Evolutionary conservation across 495 filamentous ascomycete species (phyloP).

Genomic region (Talaromyces liani): DNA sequence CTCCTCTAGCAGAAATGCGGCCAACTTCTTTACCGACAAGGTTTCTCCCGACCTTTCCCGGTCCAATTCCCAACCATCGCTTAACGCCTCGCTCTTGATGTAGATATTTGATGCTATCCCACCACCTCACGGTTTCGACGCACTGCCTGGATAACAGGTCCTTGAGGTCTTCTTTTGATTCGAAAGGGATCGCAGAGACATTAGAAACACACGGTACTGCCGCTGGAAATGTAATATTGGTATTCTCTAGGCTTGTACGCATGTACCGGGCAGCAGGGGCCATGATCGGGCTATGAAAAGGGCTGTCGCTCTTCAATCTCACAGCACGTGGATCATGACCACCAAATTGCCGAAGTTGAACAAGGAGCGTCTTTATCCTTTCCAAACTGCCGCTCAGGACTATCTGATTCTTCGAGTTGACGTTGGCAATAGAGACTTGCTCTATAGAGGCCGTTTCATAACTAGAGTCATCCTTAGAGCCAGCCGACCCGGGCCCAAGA

Average conservation of each 20-base stretch:
- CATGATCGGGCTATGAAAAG: conserved; percentile 94
- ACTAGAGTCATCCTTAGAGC: conserved; percentile 58
- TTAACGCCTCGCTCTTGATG: conserved; percentile 78
- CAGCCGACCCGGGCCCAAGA: conserved; percentile 54
- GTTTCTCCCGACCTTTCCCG: conserved; percentile 90
- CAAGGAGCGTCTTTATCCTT: conserved; percentile 74
- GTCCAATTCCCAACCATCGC: conserved; percentile 89
- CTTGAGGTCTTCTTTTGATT: conserved; percentile 61
- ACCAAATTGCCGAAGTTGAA: conserved; percentile 84
- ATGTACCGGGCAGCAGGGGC: conserved; percentile 70
- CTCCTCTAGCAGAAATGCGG: conserved; percentile 71
- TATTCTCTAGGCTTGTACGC: conserved; percentile 49
- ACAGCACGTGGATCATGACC: conserved; percentile 91
- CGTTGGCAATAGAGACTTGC: conserved; percentile 86
- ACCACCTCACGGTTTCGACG: conserved; percentile 88
- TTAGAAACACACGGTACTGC: conserved; percentile 76
- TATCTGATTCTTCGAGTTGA: conserved; percentile 94
- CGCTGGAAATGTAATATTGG: conserved; percentile 65
- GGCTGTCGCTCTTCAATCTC: conserved; percentile 77
- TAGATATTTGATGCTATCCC: conserved; percentile 83
- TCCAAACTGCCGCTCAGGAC: conserved; percentile 85
- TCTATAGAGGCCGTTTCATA: conserved; percentile 64
- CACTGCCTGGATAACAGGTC: conserved; percentile 68
- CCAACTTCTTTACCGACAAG: conserved; percentile 94
- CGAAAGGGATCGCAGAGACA: conserved; percentile 72